A percentile compares a stretch with the other conserved stretches of the same genome.
These are phyloP conservation scores for Infundibulicybe gibba DNA, from an alignment of 768 basidiomycete genomes.

Conservation along the genomic window DNA sequence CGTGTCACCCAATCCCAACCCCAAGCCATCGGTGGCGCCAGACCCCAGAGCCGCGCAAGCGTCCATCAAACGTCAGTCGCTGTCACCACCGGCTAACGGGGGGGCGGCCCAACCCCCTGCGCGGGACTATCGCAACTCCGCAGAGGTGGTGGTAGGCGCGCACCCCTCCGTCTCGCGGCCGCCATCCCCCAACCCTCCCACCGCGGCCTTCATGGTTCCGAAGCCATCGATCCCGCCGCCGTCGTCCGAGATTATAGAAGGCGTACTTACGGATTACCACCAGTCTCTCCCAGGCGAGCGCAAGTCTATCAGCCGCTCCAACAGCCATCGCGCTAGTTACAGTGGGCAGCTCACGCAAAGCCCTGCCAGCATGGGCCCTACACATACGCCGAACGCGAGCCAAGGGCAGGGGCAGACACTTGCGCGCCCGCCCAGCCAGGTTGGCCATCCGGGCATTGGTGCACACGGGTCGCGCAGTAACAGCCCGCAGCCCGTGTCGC, in stretches of 20 bases:
- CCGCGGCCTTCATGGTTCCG: constrained; percentile 75
- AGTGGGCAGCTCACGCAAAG: constrained; percentile 24
- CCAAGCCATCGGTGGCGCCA: constrained; percentile 21
- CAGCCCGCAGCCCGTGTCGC: constrained; percentile 58
- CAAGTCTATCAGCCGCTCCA: constrained; percentile 52
- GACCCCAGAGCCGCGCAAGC: constrained; percentile 15
- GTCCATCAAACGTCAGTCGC: constrained; percentile 20
- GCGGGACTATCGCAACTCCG: constrained; percentile 72
- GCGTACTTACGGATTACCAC: constrained; percentile 73
- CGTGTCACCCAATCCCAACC: constrained; percentile 26
- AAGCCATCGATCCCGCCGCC: constrained; percentile 39
- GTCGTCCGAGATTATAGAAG: constrained; percentile 59
- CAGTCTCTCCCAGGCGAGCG: constrained; percentile 87
- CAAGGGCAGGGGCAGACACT: constrained; percentile 35
- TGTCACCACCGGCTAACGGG: constrained; percentile 31
- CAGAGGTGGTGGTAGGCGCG: constrained; percentile 73
- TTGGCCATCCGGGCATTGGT: constrained; percentile 81
- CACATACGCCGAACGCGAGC: constrained; percentile 18
- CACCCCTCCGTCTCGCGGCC: constrained; percentile 74
- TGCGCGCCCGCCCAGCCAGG: constrained; percentile 51
- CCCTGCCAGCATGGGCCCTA: constrained; percentile 10
- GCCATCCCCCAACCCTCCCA: constrained; percentile 68
- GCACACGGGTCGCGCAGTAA: constrained; percentile 64
- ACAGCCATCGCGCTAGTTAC: constrained; percentile 40
- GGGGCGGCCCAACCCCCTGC: constrained; percentile 28